Evolutionary conservation across 2,329 filamentous ascomycete species (phyloP), one percentile per base, ranked within the genome.

Genomic region (Paraphoma sp.): DNA sequence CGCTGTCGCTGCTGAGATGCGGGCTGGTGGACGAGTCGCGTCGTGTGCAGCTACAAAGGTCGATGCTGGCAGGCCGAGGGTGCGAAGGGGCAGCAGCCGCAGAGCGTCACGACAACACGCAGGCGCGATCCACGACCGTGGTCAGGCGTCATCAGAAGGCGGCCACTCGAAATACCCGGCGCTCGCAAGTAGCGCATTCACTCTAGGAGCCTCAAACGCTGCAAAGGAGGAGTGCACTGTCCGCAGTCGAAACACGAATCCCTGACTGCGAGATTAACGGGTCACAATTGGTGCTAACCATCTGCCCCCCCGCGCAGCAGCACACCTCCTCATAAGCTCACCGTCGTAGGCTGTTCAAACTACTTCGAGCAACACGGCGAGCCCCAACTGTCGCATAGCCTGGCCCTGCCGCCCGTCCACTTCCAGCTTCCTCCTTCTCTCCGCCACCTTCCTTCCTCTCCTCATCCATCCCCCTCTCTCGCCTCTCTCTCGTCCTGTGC

Each of bases 161-260:
- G 23, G 23, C 23, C 3, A 23, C 33, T 36, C 33, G 33, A 36
- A 36, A 36, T 36, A 36, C 10, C 7, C 33, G 33, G 33, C 33
- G 33, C 3, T 51, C 52, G 51, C 51, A 23, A 31, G 23, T 45
- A 23, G 42, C 56, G 44, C 44, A 41, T 51, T 53, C 43, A 49
- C 38, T 50, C 55, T 45, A 53, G 60, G 58, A 56, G 52, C 52
- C 54, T 31, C 48, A 58, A 57, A 60, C 57, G 56, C 56, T 61
- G 60, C 54, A 66, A 64, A 65, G 62, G 64, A 62, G 54, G 57
- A 44, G 41, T 43, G 18, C 18, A 23, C 10, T 43, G 41, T 14
- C 10, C 10, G 33, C 14, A 36, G 10, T 14, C 9, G 33, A 36
- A 36, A 36, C 33, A 36, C 33, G 33, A 36, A 10, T 14, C 33